These are phyloP conservation scores for Miamiensis avidus DNA, from an alignment of 169 alveolate species.

Conservation along the genomic window DNA sequence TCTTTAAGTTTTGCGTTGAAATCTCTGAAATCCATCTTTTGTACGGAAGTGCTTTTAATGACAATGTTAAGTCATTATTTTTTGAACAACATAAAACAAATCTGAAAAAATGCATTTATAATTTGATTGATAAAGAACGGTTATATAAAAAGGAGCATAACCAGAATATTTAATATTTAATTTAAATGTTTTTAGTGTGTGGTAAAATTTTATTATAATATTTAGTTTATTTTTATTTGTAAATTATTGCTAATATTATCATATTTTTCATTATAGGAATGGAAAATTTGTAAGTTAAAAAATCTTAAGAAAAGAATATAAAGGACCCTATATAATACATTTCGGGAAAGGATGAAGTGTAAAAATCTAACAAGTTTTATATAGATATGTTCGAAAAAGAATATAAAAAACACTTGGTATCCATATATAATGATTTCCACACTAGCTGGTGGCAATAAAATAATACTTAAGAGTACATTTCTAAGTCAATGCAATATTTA, in stretches of 20 bases:
- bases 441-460: neutral
- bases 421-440: neutral
- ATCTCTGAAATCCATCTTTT: too few relatives aligned
- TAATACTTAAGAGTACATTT: neutral
- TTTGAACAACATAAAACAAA: neutral
- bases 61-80: neutral
- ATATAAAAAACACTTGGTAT: neutral
- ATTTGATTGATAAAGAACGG: neutral
- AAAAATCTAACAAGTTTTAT: neutral
- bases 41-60: neutral
- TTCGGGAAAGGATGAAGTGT: neutral
- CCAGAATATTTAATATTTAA: too few relatives aligned
- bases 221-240: too few relatives aligned
- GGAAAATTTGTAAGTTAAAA: neutral
- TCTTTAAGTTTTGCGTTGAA: neutral
- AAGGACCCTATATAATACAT: neutral
- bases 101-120: neutral
- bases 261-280: neutral
- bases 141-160: neutral
- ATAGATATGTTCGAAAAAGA: neutral
- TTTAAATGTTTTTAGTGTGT: neutral
- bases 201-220: neutral
- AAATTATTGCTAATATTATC: too few relatives aligned
- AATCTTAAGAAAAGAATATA: neutral
- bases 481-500: neutral